phyloP scores from a whole-genome alignment of 2,329 filamentous ascomycete genomes.

The Talaromyces sp. region DNA sequence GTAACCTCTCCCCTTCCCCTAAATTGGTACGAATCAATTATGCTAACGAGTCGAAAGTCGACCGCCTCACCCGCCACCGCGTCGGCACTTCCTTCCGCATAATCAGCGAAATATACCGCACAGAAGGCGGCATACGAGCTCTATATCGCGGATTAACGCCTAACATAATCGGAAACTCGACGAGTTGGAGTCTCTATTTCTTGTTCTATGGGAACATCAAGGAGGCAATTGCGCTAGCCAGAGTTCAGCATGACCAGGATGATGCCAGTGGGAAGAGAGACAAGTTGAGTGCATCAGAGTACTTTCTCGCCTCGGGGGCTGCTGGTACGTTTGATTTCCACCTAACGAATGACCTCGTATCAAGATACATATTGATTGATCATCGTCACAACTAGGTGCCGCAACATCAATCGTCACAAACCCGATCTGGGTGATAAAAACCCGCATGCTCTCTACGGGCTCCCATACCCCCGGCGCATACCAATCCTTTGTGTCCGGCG shows the following conservation, averaged over 20 bases:
- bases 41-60: slow-evolving; percentile 42
- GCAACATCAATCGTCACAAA: slow-evolving; percentile 81
- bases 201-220: slow-evolving; percentile 64
- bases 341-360: background rate
- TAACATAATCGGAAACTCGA: slow-evolving; percentile 85
- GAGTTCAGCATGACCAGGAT: slow-evolving; percentile 25
- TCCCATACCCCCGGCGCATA: slow-evolving; percentile 73
- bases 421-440: slow-evolving; percentile 97
- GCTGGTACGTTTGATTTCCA: slow-evolving; percentile 44
- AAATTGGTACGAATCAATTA: too few relatives aligned
- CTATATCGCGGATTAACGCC: slow-evolving; percentile 88
- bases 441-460: slow-evolving; percentile 88
- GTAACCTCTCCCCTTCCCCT: slow-evolving; percentile 44
- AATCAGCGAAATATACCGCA: slow-evolving; percentile 48
- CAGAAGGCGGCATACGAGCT: slow-evolving; percentile 59
- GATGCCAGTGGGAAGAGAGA: slow-evolving; percentile 18
- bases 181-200: slow-evolving; percentile 91
- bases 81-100: slow-evolving; percentile 54
- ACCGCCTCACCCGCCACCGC: slow-evolving; percentile 47
- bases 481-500: slow-evolving; percentile 68
- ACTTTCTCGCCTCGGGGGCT: slow-evolving; percentile 70
- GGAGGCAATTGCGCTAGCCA: slow-evolving; percentile 41
- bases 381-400: slow-evolving; percentile 44
- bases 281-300: slow-evolving; percentile 62
- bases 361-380: background rate